phyloP scores from a whole-genome alignment of 2,329 filamentous ascomycete species.

The Venturia nashicola region DNA sequence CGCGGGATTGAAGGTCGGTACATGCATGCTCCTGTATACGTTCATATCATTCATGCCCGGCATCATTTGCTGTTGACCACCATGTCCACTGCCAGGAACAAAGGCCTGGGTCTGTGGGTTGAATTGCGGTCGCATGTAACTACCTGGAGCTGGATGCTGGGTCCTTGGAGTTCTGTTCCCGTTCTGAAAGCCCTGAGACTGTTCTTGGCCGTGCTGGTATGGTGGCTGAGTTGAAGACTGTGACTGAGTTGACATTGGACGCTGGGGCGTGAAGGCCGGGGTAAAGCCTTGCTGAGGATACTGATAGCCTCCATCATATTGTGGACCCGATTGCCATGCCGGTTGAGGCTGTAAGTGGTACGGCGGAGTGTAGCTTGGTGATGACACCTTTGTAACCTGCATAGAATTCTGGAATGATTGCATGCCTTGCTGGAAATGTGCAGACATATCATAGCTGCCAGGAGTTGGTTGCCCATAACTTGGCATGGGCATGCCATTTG shows the following conservation, averaged over 20 bases:
- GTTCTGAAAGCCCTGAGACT: conserved; percentile 56
- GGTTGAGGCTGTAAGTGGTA: not conserved
- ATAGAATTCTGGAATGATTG: conserved; percentile 29
- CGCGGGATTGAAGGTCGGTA: not conserved
- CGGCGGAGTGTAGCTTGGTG: not conserved
- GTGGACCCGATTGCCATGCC: conserved; percentile 11
- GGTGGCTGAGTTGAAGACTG: conserved; percentile 30
- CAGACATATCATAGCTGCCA: conserved; percentile 28
- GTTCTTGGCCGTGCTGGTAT: conserved; percentile 71
- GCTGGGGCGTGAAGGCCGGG: conserved; percentile 15
- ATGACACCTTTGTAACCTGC: conserved; percentile 18
- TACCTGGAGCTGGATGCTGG: conserved; percentile 75
- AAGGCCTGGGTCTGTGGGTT: conserved; percentile 93
- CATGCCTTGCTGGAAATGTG: conserved; percentile 35
- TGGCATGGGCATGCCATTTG: conserved; percentile 12
- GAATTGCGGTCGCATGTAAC: conserved; percentile 74
- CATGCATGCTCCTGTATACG: conserved; percentile 13
- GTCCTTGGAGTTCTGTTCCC: conserved; percentile 32
- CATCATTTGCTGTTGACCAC: conserved; percentile 28
- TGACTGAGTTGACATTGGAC: conserved; percentile 22
- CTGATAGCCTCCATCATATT: conserved; percentile 15
- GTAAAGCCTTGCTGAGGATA: conserved; percentile 12
- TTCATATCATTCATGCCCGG: conserved; percentile 22
- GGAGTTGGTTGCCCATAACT: conserved; percentile 12
- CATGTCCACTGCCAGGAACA: conserved; percentile 47